Conservation (phyloP, 345 rosid species). For the Eucalyptus curtisii region DNA sequence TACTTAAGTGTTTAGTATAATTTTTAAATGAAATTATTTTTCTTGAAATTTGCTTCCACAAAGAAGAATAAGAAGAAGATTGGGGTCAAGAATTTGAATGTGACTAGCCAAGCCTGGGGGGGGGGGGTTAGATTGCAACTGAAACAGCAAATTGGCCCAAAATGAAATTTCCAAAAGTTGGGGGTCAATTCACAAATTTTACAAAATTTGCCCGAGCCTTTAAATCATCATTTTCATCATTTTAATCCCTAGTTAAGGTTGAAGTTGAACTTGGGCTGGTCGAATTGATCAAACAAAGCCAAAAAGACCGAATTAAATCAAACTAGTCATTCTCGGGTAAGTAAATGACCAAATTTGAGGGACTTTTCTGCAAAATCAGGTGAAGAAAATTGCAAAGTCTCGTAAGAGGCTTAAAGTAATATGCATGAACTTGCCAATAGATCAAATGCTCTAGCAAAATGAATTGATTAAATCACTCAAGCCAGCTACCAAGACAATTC, state of each 20-base stretch:
- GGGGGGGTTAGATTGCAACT: accelerated
- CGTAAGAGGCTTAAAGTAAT: not conserved
- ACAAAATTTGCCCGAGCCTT: not conserved
- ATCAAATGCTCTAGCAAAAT: not conserved
- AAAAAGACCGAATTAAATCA: not conserved
- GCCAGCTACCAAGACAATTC: accelerated
- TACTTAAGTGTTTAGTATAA: too few species aligned
- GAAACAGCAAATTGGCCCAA: too few species aligned
- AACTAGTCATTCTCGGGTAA: accelerated
- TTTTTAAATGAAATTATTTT: too few species aligned
- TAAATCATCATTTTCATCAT: not conserved
- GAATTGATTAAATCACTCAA: not conserved
- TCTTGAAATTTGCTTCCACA: too few species aligned
- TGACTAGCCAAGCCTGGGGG: too few species aligned
- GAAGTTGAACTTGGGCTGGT: not conserved
- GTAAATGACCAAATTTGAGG: not conserved
- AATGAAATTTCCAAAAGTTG: too few species aligned
- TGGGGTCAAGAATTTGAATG: accelerated
- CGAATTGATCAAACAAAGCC: accelerated
- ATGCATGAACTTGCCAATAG: not conserved
- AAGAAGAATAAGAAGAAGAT: too few species aligned
- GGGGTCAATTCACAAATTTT: accelerated
- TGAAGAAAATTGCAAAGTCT: not conserved
- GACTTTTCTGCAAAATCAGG: too few species aligned
- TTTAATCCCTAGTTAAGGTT: not conserved